Base-by-base conservation (phyloP, 495 filamentous ascomycete species). In the Hypomontagnella monticulosa region DNA sequence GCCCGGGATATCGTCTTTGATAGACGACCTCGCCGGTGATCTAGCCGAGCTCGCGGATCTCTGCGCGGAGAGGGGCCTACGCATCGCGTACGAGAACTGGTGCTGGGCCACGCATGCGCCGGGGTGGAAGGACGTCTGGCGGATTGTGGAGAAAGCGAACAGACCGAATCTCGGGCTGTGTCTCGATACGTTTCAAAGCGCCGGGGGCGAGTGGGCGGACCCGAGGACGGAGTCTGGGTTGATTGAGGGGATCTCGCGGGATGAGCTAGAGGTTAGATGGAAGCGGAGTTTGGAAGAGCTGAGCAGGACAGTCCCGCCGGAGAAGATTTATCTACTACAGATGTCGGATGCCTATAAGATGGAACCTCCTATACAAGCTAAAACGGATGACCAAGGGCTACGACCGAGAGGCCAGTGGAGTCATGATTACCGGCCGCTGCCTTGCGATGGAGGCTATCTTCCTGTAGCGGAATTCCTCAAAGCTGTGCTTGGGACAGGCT, bases 11-110 rank as follows among this genome's bases (percentile, higher is more conserved):
- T 77, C 71, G 1, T 32, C 56, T 4, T 79, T 83, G 23, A 70
- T 79, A 3, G 76, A 76, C 2, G 71, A 75, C 40, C 81, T 91
- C 16, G 83, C 87, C 0, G 63, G 74, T 1, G 91, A 94, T 68
- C 80, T 94, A 0, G 78, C 77, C 16, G 78, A 86, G 50, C 79
- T 94, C 14, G 85, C 84, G 10, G 87, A 91, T 46, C 72, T 91
- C 57, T 83, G 91, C 1, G 82, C 84, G 3, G 65, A 76, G 18
- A 78, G 83, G 19, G 78, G 80, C 0, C 84, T 85, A 63, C 79
- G 85, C 7, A 73, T 94, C 9, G 90, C 90, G 0, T 94, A 93
- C 60, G 91, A 94, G 73, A 93, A 93, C 63, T 93, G 91, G 90
- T 92, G 89, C 75, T 94, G 91, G 92, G 87, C 88, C 0, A 88